Evolutionary conservation across 2,329 filamentous ascomycete genomes (phyloP).

Genomic region (Aspergillaceae sp.): DNA sequence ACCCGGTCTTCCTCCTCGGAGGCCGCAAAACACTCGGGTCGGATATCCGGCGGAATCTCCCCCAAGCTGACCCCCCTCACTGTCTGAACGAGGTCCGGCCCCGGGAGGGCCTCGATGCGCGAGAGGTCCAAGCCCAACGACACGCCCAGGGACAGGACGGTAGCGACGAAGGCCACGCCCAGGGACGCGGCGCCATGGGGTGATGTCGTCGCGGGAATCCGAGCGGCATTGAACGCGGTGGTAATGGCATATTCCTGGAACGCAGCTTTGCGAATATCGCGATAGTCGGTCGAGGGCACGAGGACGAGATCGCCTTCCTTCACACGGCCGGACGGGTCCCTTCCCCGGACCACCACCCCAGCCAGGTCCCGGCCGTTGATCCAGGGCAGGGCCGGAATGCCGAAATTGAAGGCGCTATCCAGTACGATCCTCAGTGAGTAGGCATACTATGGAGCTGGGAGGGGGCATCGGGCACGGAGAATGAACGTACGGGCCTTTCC

Average conservation of each 20-base stretch:
- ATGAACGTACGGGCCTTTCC: conserved; percentile 57
- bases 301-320: conserved; percentile 50
- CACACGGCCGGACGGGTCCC: conserved; percentile 40
- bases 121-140: conserved; percentile 61
- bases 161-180: conserved; percentile 64
- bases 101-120: conserved; percentile 27
- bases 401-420: conserved; percentile 59
- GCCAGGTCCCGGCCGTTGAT: conserved; percentile 63
- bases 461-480: too few species aligned
- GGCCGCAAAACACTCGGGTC: conserved; percentile 52
- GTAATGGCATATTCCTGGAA: conserved; percentile 63
- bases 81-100: conserved; percentile 52
- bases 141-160: conserved; percentile 57
- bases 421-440: too few species aligned
- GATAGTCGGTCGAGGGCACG: conserved; percentile 65
- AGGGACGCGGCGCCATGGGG: conserved; percentile 53
- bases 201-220: conserved; percentile 48
- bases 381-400: conserved; percentile 58
- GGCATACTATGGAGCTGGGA: too few species aligned
- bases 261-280: conserved; percentile 61
- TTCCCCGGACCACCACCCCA: conserved; percentile 51
- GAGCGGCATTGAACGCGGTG: conserved; percentile 56
- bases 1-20: conserved; percentile 48
- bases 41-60: conserved; percentile 52
- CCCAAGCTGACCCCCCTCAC: conserved; percentile 41